A percentile compares a stretch with the other conserved stretches of the same genome.
Conservation (phyloP, 768 basidiomycete genomes). For the Holtermanniella nyarrowii region DNA sequence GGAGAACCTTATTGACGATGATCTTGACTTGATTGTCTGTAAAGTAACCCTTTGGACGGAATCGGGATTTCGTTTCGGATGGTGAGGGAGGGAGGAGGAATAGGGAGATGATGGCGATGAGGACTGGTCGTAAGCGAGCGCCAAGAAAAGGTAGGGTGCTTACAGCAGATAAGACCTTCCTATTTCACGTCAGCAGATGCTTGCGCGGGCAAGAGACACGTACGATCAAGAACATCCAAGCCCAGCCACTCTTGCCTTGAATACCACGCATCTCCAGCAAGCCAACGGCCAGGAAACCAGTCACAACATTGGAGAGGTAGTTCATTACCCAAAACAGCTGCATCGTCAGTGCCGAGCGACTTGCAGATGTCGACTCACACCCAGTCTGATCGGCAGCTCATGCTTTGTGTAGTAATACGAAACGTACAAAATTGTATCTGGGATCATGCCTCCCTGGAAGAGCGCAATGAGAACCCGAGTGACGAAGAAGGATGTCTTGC, state of each 20-base stretch:
- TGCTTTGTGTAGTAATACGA: constrained; percentile 56
- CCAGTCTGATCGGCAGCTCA: constrained; percentile 56
- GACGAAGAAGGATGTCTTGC: constrained; percentile 50
- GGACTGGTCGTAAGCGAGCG: constrained; percentile 4
- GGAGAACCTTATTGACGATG: constrained; percentile 32
- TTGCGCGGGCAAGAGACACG: constrained; percentile 9
- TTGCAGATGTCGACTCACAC: constrained; percentile 51
- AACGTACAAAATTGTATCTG: constrained; percentile 56
- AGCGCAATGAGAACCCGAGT: constrained; percentile 46
- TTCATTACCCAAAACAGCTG: no score
- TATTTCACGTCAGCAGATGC: not conserved
- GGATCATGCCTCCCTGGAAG: constrained; percentile 50
- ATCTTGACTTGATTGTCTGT: constrained; percentile 38
- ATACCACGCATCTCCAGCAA: constrained; percentile 51
- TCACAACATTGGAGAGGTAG: constrained; percentile 5
- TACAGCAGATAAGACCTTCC: constrained; percentile 16
- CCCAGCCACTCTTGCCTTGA: constrained; percentile 45
- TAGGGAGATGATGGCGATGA: constrained; percentile 37
- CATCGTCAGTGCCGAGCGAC: no score
- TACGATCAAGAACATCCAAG: constrained; percentile 54
- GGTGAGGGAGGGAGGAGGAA: constrained; percentile 36
- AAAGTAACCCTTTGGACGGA: constrained; percentile 38
- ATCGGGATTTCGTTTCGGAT: constrained; percentile 28
- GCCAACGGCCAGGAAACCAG: constrained; percentile 58
- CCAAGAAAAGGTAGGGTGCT: not conserved